A percentile compares a stretch with the other conserved stretches of the same genome.
Conservation (phyloP, 2,329 filamentous ascomycete genomes). For the Talaromyces sp. region DNA sequence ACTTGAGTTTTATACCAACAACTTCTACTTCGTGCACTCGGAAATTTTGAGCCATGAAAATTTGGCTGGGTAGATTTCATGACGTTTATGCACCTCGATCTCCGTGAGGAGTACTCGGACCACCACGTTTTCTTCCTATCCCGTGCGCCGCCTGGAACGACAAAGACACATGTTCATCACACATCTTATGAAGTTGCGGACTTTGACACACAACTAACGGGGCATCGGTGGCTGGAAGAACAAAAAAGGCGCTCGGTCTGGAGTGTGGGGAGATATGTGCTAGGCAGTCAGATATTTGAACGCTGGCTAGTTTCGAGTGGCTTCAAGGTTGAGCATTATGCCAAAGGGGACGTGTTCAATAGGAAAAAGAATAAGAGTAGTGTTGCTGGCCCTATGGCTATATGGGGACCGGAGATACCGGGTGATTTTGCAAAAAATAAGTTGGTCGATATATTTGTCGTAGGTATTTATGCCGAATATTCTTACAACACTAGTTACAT, state of each 20-base stretch:
- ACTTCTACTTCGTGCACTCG: constrained; percentile 43
- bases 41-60: constrained; percentile 30
- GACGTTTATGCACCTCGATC: constrained; percentile 55
- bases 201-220: constrained; percentile 66
- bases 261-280: constrained; percentile 67
- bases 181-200: constrained; percentile 68
- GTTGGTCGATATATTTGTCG: neutral
- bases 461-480: no score
- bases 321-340: constrained; percentile 68
- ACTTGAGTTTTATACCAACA: constrained; percentile 37
- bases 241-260: constrained; percentile 64
- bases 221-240: constrained; percentile 64
- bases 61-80: constrained; percentile 41
- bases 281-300: constrained; percentile 70
- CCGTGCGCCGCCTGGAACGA: constrained; percentile 26
- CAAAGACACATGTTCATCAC: constrained; percentile 59
- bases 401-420: constrained; percentile 44
- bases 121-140: constrained; percentile 56
- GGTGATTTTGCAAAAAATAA: constrained; percentile 19
- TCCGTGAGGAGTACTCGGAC: constrained; percentile 49
- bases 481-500: no score
- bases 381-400: constrained; percentile 39
- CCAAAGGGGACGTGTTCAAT: constrained; percentile 66
- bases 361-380: constrained; percentile 48
- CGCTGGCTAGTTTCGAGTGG: constrained; percentile 65